Evolutionary conservation across 108 stramenopile species (phyloP), one percentile per base, ranked within the genome.

Genomic region (Nitzschia sp.): DNA sequence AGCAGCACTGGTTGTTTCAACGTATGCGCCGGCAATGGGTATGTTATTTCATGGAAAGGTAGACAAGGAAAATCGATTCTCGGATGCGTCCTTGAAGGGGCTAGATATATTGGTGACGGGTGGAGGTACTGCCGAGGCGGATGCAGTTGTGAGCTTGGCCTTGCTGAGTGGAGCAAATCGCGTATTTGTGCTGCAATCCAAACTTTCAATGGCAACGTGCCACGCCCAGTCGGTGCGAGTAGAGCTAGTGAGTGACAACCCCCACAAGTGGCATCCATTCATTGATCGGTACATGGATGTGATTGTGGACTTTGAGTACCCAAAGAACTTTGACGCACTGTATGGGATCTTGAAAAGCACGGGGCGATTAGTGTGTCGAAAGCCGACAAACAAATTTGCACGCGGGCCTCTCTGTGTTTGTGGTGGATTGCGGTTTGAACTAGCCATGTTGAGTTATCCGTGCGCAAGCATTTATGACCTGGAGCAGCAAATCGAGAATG

Each of bases 21-120:
- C 70, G 3, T 79, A 70, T 36, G 23, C 79, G 15, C 74, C 77
- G 0, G 77, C 82, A 11, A 78, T 83, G 61, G 63, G 46, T 25
- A 71, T 75, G 38, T 54, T 79, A 36, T 66, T 79, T 51, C 76
- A 77, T 46, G 76, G 81, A 28, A n/a, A 62, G 28, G 46, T 45
- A 4, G 62, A 36, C 29, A 72, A 64, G 1, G 38, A 55, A 31
- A 54, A 55, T 56, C 60, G 77, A 6, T 74, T 69, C 33, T 64
- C 61, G 8, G 35, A 19, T 5, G 28, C 35, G 5, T 74, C 66
- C 24, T 53, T 82, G 9, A 36, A 35, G 26, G 68, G 64, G 5
- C 23, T 67, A 17, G 67, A 54, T 21, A 59, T 82, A 35, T 47
- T 82, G 1, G 42, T 82, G 1, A 66, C 71, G 3, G 81, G 78